Evolutionary conservation across 331 rosid species (phyloP).

Genomic region (Acacia concinna): DNA sequence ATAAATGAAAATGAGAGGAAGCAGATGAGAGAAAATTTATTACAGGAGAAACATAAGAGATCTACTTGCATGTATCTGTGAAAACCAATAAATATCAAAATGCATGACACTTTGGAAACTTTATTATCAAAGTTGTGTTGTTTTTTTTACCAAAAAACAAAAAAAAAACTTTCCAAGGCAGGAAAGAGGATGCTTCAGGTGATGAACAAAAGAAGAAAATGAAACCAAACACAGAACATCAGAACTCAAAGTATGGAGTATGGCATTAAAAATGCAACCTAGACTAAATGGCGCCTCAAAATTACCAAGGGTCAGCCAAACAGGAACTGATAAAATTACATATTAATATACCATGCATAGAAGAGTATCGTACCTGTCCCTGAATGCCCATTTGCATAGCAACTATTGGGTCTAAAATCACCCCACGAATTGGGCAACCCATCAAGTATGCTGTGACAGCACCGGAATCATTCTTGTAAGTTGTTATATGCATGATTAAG

Average conservation of each 20-base stretch:
- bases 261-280: slow-evolving; percentile 11
- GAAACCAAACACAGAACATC: background rate
- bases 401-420: slow-evolving; percentile 87
- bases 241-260: background rate
- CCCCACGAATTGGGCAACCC: slow-evolving; percentile 98
- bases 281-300: slow-evolving; percentile 11
- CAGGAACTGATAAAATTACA: slow-evolving; percentile 6
- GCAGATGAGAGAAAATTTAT: background rate
- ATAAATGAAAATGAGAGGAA: background rate
- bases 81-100: background rate
- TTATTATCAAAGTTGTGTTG: background rate
- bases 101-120: background rate
- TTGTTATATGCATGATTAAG: slow-evolving; percentile 3
- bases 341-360: slow-evolving; percentile 21
- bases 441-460: slow-evolving; percentile 73
- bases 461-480: slow-evolving; percentile 28
- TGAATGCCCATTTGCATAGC: slow-evolving; percentile 98
- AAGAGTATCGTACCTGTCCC: slow-evolving; percentile 72
- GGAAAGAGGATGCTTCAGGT: background rate
- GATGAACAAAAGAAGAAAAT: background rate
- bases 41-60: background rate
- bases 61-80: background rate
- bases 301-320: slow-evolving; percentile 10
- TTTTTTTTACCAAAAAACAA: background rate
- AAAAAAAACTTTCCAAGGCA: background rate